Evolutionary conservation across 2,329 filamentous ascomycete genomes (phyloP).

Genomic region (Neonectria neomacrospora): DNA sequence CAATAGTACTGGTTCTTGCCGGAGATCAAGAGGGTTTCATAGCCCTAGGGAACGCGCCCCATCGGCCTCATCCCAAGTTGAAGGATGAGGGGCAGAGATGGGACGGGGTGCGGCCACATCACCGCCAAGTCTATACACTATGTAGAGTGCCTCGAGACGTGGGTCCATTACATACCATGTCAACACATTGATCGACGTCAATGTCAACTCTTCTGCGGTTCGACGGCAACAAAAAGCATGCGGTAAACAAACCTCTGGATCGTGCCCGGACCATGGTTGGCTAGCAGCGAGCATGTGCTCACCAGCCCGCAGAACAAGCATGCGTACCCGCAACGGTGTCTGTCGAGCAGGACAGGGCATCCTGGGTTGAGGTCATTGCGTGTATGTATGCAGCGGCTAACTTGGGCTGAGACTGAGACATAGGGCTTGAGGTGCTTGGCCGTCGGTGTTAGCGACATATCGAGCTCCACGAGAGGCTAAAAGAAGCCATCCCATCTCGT

Average conservation of each 20-base stretch:
- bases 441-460: slow-evolving; percentile 11
- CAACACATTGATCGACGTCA: slow-evolving; percentile 1
- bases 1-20: background rate
- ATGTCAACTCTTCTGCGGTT: slow-evolving; percentile 7
- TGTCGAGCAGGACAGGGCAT: slow-evolving; percentile 24
- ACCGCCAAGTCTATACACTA: background rate
- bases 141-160: background rate
- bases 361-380: slow-evolving; percentile 22
- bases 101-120: slow-evolving; percentile 1
- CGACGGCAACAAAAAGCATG: slow-evolving; percentile 1
- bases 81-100: background rate
- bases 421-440: background rate
- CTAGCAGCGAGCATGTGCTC: slow-evolving; percentile 6
- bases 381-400: slow-evolving; percentile 2
- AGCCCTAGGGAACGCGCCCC: background rate
- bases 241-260: slow-evolving; percentile 8
- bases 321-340: slow-evolving; percentile 20
- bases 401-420: slow-evolving; percentile 9
- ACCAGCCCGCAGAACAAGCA: slow-evolving; percentile 25
- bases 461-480: background rate
- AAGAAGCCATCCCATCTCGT: slow-evolving; percentile 14
- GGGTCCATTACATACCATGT: background rate
- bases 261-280: slow-evolving; percentile 9
- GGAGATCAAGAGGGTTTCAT: background rate
- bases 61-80: background rate